Conservation (phyloP, 2,329 filamentous ascomycete genomes). For the Colletotrichum shisoi region DNA sequence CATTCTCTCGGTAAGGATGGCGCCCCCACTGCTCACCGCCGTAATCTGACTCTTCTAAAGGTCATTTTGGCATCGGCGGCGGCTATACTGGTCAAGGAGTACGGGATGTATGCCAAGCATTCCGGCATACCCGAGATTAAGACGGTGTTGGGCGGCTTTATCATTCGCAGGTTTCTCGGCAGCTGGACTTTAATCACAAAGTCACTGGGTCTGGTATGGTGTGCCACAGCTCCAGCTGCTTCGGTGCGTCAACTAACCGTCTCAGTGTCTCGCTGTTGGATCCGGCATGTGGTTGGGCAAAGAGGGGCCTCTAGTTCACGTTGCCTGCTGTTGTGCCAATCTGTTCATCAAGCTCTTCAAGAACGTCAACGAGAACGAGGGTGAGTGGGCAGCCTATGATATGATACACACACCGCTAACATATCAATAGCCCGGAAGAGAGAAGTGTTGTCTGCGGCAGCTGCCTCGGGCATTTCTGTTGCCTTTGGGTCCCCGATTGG, state of each 20-base stretch:
- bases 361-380: slow-evolving; percentile 85
- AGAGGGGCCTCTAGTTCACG: slow-evolving; percentile 93
- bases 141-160: slow-evolving; percentile 90
- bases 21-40: neutral
- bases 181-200: slow-evolving; percentile 90
- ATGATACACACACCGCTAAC: neutral
- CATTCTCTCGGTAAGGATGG: slow-evolving; percentile 73
- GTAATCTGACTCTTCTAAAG: slow-evolving; percentile 51
- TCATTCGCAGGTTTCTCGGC: slow-evolving; percentile 87
- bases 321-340: slow-evolving; percentile 95
- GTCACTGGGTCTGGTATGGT: slow-evolving; percentile 79
- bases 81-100: slow-evolving; percentile 80
- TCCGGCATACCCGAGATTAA: slow-evolving; percentile 98
- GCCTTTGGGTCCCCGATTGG: slow-evolving; percentile 94
- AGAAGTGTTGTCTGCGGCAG: slow-evolving; percentile 90
- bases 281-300: slow-evolving; percentile 97
- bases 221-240: slow-evolving; percentile 14
- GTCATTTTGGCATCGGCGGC: slow-evolving; percentile 80
- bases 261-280: slow-evolving; percentile 83
- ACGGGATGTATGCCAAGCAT: slow-evolving; percentile 87
- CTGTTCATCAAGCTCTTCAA: slow-evolving; percentile 89
- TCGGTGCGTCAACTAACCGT: slow-evolving; percentile 42
- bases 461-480: slow-evolving; percentile 90
- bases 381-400: slow-evolving; percentile 51
- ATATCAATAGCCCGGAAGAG: slow-evolving; percentile 77